A percentile compares a stretch with the other conserved stretches of the same genome.
These are phyloP conservation scores for Geum urbanum DNA, from an alignment of 306 rosid genomes.

Conservation along the genomic window DNA sequence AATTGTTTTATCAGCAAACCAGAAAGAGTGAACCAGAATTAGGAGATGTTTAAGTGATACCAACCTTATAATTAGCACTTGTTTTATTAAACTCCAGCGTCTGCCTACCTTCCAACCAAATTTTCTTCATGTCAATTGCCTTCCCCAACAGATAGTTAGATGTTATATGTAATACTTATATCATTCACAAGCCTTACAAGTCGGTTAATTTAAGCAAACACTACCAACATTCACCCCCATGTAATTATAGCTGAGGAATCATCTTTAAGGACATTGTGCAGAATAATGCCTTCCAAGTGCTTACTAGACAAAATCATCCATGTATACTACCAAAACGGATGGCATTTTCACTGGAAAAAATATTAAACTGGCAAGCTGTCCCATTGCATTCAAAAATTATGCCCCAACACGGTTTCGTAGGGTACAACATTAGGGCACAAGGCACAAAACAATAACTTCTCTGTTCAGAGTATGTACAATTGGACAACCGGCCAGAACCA, in stretches of 20 bases:
- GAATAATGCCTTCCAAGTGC: background rate
- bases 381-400: constrained; percentile 10
- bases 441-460: constrained; percentile 16
- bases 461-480: constrained; percentile 49
- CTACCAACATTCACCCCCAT: constrained; percentile 26
- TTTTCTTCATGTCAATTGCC: constrained; percentile 56
- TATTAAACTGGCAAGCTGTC: constrained; percentile 12
- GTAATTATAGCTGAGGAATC: constrained; percentile 1
- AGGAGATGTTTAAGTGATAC: constrained; percentile 66
- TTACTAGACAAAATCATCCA: background rate
- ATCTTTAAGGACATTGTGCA: background rate
- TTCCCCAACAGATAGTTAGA: constrained; percentile 42
- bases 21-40: constrained; percentile 53
- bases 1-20: constrained; percentile 41
- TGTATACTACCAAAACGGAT: constrained; percentile 4
- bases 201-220: constrained; percentile 14
- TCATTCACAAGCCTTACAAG: constrained; percentile 13
- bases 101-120: constrained; percentile 51
- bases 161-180: constrained; percentile 27
- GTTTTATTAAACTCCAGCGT: constrained; percentile 22
- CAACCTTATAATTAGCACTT: constrained; percentile 30
- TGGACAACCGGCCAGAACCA: constrained; percentile 36
- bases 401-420: constrained; percentile 18
- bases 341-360: constrained; percentile 6
- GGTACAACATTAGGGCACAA: constrained; percentile 24